Evolutionary conservation across 2,329 filamentous ascomycete species (phyloP), one percentile per base, ranked within the genome.

Genomic region (Mariannaea sp.): DNA sequence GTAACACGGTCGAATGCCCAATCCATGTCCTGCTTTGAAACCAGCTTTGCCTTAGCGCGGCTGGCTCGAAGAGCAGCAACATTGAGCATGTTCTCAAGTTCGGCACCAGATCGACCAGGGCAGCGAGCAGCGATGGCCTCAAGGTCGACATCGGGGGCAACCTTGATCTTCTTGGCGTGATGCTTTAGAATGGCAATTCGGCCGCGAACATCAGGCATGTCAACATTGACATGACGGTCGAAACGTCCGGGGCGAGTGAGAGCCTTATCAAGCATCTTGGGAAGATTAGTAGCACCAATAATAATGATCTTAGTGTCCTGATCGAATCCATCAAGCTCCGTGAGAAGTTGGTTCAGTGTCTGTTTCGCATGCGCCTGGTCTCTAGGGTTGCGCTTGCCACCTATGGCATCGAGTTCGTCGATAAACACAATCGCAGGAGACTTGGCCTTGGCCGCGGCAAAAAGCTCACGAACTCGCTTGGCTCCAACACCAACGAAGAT

Each of bases 1-100:
- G 96, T 88, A 48, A 99, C 90, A 75, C 94, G 94, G 77, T 99
- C 94, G 75, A 96, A 97, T 52, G 94, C 94, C 92, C 93, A 99
- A 64, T 97, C 92, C 59, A 97, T 87, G 68, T 97, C 92, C 27
- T 81, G 74, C 72, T 91, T 88, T 10, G 83, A 82, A 47, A 99
- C 90, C 39, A 87, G 82, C 54, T 79, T 79, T 32, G 88, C 83
- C 74, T 92, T 94, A 62, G 89, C 82, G 71, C 94, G 91, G 67
- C 91, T 96, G n/a, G 94, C 94, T 67, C 89, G 90, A 36, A 99
- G 88, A 17, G 94, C 94, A 26, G 94, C 94, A 70, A 97, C 90
- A 73, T 99, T 99, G 68, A 96, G 89, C 64, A 99, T 85, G 70
- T 97, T 99, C 75, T 97, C 94, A 10, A 99, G 80, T 65, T 99